Conservation (phyloP, 495 filamentous ascomycete species). For the Hypoxylon subgilvum region DNA sequence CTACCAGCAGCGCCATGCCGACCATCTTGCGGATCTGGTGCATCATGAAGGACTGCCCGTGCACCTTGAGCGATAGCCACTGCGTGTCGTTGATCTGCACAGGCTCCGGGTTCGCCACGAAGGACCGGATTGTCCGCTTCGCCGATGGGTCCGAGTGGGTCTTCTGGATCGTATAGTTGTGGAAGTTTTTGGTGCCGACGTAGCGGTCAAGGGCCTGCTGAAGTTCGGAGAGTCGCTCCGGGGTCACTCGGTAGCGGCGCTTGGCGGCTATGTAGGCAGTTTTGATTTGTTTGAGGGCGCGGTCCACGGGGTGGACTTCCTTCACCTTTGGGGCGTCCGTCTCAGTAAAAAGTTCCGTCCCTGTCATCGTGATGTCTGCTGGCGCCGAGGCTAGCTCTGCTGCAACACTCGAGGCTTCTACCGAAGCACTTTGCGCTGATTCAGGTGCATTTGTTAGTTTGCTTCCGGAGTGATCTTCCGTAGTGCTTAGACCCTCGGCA, state of each 20-base stretch:
- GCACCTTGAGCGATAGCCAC: conserved; percentile 94
- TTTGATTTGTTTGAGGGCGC: conserved; percentile 76
- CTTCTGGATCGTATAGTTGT: conserved; percentile 97
- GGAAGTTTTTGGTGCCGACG: conserved; percentile 83
- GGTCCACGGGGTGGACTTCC: conserved; percentile 57
- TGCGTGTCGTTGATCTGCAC: conserved; percentile 87
- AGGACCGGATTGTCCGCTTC: conserved; percentile 87
- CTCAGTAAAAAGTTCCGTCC: conserved; percentile 9
- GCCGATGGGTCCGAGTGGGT: conserved; percentile 75
- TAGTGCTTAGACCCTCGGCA: conserved; percentile 1
- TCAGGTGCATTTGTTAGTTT: conserved; percentile 8
- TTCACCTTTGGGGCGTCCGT: conserved; percentile 32
- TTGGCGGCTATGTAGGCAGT: conserved; percentile 78
- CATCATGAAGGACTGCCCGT: conserved; percentile 99
- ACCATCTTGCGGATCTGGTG: conserved; percentile 99
- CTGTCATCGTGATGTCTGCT: neutral
- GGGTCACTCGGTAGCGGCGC: conserved; percentile 78
- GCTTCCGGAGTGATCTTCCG: conserved; percentile 8
- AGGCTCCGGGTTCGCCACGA: conserved; percentile 71
- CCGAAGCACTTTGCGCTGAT: conserved; percentile 3
- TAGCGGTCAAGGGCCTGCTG: conserved; percentile 74
- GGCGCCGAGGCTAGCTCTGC: conserved; percentile 20
- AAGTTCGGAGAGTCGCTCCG: conserved; percentile 70
- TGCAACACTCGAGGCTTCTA: conserved; percentile 9
- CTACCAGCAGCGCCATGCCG: conserved; percentile 82